phyloP scores from a whole-genome alignment of 805 yeast species.

The Ogataea nonfermentans region DNA sequence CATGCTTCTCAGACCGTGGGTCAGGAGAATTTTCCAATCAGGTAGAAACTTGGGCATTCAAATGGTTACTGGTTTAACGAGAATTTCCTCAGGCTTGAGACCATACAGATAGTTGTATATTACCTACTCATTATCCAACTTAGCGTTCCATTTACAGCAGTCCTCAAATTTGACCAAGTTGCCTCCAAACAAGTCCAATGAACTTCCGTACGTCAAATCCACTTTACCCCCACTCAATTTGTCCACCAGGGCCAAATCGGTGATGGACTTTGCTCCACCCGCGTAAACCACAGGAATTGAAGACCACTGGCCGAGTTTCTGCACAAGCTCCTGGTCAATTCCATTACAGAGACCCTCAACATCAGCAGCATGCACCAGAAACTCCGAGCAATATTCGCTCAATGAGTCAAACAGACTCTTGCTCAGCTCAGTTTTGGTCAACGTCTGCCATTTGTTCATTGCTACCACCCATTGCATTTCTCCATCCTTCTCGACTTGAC shows the following conservation, averaged over 20 bases:
- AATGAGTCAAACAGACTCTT: constrained; percentile 52
- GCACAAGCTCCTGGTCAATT: constrained; percentile 77
- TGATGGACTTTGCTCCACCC: constrained; percentile 84
- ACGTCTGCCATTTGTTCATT: constrained; percentile 94
- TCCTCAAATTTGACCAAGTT: constrained; percentile 70
- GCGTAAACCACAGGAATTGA: constrained; percentile 85
- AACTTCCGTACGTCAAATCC: constrained; percentile 90
- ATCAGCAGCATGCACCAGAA: constrained; percentile 95
- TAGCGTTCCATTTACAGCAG: constrained; percentile 68
- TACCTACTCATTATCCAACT: not conserved
- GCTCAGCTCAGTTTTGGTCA: constrained; percentile 63
- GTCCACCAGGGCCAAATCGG: constrained; percentile 67
- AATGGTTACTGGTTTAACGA: constrained; percentile 16
- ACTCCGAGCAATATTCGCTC: constrained; percentile 73
- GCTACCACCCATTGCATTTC: constrained; percentile 81
- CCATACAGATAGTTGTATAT: constrained; percentile 7
- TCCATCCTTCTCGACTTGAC: constrained; percentile 38
- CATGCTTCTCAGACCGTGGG: constrained; percentile 37
- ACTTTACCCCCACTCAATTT: constrained; percentile 74
- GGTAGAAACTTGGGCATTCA: constrained; percentile 27
- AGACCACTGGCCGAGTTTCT: constrained; percentile 72
- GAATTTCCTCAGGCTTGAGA: constrained; percentile 9
- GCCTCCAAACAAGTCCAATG: constrained; percentile 95
- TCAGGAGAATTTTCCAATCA: constrained; percentile 22
- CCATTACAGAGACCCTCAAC: constrained; percentile 97